Base-by-base conservation (phyloP, 1,284 basidiomycete genomes). In the Moniliella sp. region DNA sequence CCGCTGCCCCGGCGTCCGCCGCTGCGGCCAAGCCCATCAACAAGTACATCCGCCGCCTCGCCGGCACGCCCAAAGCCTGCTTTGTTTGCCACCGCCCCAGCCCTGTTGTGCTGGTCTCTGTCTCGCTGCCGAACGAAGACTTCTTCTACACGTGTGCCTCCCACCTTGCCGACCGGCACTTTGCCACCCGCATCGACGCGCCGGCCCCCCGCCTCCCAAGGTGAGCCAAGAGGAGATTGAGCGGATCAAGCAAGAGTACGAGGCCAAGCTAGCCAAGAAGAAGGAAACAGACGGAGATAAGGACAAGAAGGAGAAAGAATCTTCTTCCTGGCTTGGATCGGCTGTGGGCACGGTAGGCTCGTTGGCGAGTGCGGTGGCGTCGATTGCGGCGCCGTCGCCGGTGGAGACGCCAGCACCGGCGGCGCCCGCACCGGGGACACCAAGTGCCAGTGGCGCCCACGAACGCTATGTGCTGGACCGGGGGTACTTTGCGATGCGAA, bases 71-170 rank as follows among this genome's bases (percentile, higher is more conserved):
- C 4, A 44, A 42, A 15, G 11, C 45, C 7, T 56, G 48, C 34
- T 39, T 44, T 25, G 39, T 53, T 8, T 53, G 50, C 34, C 35
- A 35, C 30, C 42, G 44, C 28, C 35, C 31, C 21, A 37, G 48
- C 3, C 40, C 45, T 2, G 41, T 42, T 19, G 47, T 56, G 15
- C 43, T 53, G 13, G 43, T 50, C 4, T 51, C 45, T 9, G 35
- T 40, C 9, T 39, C 39, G 0, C 35, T 43, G n/a, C 48, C 48
- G 3, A 33, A 30, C 14, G 29, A 37, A 10, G 52, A 56, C 32
- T 53, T 49, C 30, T 36, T 53, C 38, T 50, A 48, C 32, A 31
- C 47, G 35, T 56, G 52, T 27, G 32, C 35, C 21, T 37, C 43
- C 1, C 50, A 53, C 25, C 32, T 50, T 7, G 33, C 34, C 14